Conservation (phyloP, 768 basidiomycete species). For the Sarcomyxa edulis region DNA sequence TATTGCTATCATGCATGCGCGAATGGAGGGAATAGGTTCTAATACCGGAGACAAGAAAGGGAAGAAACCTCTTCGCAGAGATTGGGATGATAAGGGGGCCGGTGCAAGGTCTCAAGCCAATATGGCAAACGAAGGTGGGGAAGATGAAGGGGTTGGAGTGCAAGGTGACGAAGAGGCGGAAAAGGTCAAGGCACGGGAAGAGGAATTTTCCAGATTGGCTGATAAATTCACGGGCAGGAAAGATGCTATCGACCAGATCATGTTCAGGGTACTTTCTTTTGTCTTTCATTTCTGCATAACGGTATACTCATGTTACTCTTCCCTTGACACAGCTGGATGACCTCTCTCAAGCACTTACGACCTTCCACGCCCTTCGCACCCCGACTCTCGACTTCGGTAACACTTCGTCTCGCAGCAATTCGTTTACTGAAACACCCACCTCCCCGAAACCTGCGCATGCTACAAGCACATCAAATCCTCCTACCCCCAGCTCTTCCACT, state of each 20-base stretch:
- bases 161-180: conserved; percentile 50
- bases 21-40: conserved; percentile 65
- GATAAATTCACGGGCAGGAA: conserved; percentile 68
- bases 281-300: conserved; percentile 1
- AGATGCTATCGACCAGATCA: conserved; percentile 63
- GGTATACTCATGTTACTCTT: conserved; percentile 5
- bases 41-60: conserved; percentile 13
- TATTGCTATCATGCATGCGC: conserved; percentile 65
- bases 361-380: conserved; percentile 44
- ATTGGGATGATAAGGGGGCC: background rate
- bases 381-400: conserved; percentile 34
- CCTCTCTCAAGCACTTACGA: conserved; percentile 43
- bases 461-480: no score
- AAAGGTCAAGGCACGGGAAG: conserved; percentile 50
- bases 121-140: conserved; percentile 27
- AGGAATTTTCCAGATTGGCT: conserved; percentile 63
- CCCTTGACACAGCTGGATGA: conserved; percentile 51
- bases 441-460: no score
- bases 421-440: no score
- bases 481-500: no score
- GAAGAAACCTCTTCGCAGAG: conserved; percentile 1
- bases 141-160: conserved; percentile 47
- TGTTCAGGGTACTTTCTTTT: conserved; percentile 54
- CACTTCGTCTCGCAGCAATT: no score
- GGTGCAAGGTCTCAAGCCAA: conserved; percentile 12